These are phyloP conservation scores for Leishmania guyanensis DNA, from an alignment of 208 protist genomes.

Conservation along the genomic window DNA sequence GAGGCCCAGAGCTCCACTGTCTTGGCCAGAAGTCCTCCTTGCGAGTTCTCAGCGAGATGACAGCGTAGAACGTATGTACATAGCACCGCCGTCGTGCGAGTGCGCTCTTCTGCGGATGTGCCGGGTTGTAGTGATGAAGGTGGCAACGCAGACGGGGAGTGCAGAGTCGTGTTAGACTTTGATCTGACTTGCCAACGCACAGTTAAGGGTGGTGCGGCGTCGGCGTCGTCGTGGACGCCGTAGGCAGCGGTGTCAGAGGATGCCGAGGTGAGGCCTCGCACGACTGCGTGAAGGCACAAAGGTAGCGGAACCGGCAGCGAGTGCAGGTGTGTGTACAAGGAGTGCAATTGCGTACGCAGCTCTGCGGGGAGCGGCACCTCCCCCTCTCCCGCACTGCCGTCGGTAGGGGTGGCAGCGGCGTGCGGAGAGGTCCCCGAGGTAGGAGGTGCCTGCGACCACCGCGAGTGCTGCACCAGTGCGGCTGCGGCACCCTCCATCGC, in stretches of 20 bases:
- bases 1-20: constrained; percentile 32
- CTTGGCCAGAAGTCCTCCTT: constrained; percentile 18
- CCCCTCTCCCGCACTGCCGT: background rate
- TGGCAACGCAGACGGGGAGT: background rate
- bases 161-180: background rate
- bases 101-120: constrained; percentile 14
- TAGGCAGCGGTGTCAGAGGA: background rate
- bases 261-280: constrained; percentile 19
- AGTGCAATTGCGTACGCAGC: constrained; percentile 20
- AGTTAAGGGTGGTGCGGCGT: background rate
- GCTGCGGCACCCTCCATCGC: constrained; percentile 30
- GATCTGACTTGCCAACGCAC: too few relatives aligned
- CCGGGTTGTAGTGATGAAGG: background rate
- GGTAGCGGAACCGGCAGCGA: constrained; percentile 25
- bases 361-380: constrained; percentile 27
- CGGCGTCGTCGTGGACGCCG: background rate
- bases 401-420: background rate
- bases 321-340: constrained; percentile 15
- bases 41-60: constrained; percentile 18
- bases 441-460: background rate
- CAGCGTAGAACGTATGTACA: constrained; percentile 31
- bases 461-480: constrained; percentile 16
- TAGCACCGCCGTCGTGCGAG: constrained; percentile 22
- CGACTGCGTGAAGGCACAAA: constrained; percentile 26
- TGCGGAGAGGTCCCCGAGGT: background rate